Evolutionary conservation across 2,329 filamentous ascomycete genomes (phyloP).

Genomic region (Neonectria sp.): DNA sequence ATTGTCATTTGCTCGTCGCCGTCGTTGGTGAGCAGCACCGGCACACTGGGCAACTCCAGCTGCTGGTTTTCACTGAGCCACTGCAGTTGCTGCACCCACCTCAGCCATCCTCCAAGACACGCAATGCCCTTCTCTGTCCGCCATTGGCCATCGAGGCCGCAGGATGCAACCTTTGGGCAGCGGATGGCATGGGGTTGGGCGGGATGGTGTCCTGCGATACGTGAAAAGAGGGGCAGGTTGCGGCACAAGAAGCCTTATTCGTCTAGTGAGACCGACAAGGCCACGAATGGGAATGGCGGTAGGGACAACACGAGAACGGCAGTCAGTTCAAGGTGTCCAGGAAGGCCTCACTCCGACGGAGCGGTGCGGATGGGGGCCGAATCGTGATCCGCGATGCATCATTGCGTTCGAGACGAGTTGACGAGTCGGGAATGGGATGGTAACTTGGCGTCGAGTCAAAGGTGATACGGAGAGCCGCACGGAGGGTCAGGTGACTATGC

Average conservation of each 20-base stretch:
- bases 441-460: not conserved
- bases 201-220: slow-evolving; percentile 41
- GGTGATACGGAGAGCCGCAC: slow-evolving; percentile 9
- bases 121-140: slow-evolving; percentile 23
- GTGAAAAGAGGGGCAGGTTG: slow-evolving; percentile 42
- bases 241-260: slow-evolving; percentile 38
- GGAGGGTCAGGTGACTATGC: slow-evolving; percentile 10
- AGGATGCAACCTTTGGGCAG: slow-evolving; percentile 36
- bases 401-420: not conserved
- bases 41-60: slow-evolving; percentile 18
- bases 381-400: slow-evolving; percentile 23
- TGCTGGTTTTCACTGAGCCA: slow-evolving; percentile 34
- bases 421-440: not conserved
- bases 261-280: slow-evolving; percentile 39
- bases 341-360: slow-evolving; percentile 33
- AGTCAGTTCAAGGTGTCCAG: slow-evolving; percentile 14
- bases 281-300: slow-evolving; percentile 40
- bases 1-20: slow-evolving; percentile 24
- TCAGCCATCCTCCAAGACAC: slow-evolving; percentile 27
- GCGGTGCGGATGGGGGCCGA: slow-evolving; percentile 39
- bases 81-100: slow-evolving; percentile 25
- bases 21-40: slow-evolving; percentile 27
- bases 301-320: slow-evolving; percentile 31
- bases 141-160: slow-evolving; percentile 34
- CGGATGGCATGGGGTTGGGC: slow-evolving; percentile 33